Evolutionary conservation across 345 rosid species (phyloP), one percentile per base, ranked within the genome.

Genomic region (Raphanus sativus): DNA sequence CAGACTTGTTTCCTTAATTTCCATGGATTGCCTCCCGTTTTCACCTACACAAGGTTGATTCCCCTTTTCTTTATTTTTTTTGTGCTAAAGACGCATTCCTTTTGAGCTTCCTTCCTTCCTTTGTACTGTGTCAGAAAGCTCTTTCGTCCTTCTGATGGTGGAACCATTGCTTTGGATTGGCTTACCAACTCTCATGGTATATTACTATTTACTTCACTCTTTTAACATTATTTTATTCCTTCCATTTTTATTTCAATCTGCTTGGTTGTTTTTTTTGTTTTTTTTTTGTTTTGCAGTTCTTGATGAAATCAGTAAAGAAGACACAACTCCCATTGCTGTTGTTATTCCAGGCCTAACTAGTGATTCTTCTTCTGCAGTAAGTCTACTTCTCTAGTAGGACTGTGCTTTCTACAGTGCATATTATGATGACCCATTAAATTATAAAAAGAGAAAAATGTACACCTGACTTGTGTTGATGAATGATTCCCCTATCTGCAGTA

Each of bases 91-190:
- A 34, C 40, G 7, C 1, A 21, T 21, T 21, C 4, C 21, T 66
- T 42, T 11, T 12, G 70, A 42, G 45, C 48, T 62, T 62, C 2
- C 15, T 55, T 58, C 58, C 1, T 62, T 34, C 40, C 10, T 34
- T 42, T 55, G 24, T 15, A 34, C 68, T 66, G 10, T 81, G 60
- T 71, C 80, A 93, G 98, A 70, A 85, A 90, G 50, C 75, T 91
- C 6, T 94, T 88, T 86, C 83, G 68, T 69, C 75, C 88, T 84
- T 83, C 90, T 74, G 98, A 94, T 84, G 98, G 94, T 32, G 97
- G 97, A 79, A 91, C 89, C 29, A 87, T 94, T 75, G 98, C 94
- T 71, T 69, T 94, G 83, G 97, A 91, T 81, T 91, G 98, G 98
- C 77, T 94, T 29, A 66, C 63, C 64, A 86, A 78, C 56, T 84